A percentile compares a stretch with the other conserved stretches of the same genome.
phyloP scores from a whole-genome alignment of 2,329 filamentous ascomycete genomes.

The Colletotrichum graminicola region DNA sequence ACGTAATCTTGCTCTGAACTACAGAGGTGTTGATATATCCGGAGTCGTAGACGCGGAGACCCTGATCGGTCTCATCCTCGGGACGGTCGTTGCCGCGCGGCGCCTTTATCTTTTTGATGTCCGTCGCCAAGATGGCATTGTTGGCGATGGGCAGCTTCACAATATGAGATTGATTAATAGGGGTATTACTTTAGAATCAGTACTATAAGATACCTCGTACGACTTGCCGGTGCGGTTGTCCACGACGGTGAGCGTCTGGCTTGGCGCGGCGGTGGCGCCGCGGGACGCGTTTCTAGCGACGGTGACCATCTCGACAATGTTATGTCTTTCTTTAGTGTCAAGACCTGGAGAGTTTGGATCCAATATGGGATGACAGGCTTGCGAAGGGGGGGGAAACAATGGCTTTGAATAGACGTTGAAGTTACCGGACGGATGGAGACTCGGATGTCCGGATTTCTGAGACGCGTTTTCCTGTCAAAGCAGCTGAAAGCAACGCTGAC shows the following conservation, averaged over 20 bases:
- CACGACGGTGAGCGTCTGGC: slow-evolving; percentile 56
- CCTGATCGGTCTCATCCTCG: slow-evolving; percentile 62
- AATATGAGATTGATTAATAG: too few species aligned
- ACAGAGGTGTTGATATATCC: slow-evolving; percentile 68
- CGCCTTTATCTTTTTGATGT: slow-evolving; percentile 64
- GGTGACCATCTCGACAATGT: slow-evolving; percentile 19
- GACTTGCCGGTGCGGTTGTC: slow-evolving; percentile 63
- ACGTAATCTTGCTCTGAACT: slow-evolving; percentile 62
- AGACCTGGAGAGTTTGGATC: neutral
- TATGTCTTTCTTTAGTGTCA: neutral
- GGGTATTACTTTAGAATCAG: too few species aligned
- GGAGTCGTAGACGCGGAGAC: slow-evolving; percentile 63
- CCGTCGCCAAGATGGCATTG: slow-evolving; percentile 63
- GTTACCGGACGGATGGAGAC: slow-evolving; percentile 12
- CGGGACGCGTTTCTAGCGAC: slow-evolving; percentile 36
- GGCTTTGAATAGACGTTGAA: slow-evolving; percentile 29
- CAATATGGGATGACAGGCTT: slow-evolving; percentile 15
- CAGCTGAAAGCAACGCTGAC: slow-evolving; percentile 33
- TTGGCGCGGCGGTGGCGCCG: slow-evolving; percentile 40
- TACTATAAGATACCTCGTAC: too few species aligned
- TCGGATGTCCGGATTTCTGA: slow-evolving; percentile 18
- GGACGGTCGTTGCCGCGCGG: slow-evolving; percentile 51
- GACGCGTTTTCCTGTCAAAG: neutral
- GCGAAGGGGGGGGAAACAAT: neutral
- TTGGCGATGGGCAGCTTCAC: slow-evolving; percentile 62